Evolutionary conservation across 192 early-diverging fungal species (phyloP), one percentile per base, ranked within the genome.

Genomic region (Funneliformis geosporum): DNA sequence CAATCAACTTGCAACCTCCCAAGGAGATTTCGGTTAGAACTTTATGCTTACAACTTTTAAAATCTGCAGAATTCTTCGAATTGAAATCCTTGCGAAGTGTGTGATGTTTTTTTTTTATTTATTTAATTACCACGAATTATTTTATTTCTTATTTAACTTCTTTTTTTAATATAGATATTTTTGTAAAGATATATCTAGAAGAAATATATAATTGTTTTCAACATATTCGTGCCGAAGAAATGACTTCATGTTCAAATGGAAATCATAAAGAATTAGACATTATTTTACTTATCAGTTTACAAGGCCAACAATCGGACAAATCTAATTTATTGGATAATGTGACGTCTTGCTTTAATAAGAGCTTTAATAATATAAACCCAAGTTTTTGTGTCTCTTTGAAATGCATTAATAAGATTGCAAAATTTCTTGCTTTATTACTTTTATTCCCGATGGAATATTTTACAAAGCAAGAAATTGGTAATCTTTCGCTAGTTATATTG

Each of bases 401-500:
- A 72, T 14, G 12, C 25, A 72, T 46, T 12, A 14, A 72, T 5
- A 72, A 47, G 25, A 18, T 72, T 28, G 11, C 14, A 28, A 23
- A 12, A 28, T 27, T 28, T 60, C 5, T 75, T 21, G 60, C 9
- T 38, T 39, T 75, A 10, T 12, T 65, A 7, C 60, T 42, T 28
- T 33, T 76, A 44, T 65, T 76, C 46, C 40, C 75, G 7, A 46
- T 40, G 8, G 75, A 76, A 76, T 76, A 76, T 46, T 76, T 76
- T 28, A 39, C 62, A 44, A 65, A 65, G 64, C 7, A 39, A 23
- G 75, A 76, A 76, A 33, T 42, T 8, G 42, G 33, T 28, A 16
- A 18, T 61, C n/a, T 76, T 44, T 44, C 40, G 11, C 4, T 42
- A 25, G 33, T 76, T 12, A 11, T 12, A 76, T 28, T 76, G 8